These are phyloP conservation scores for Aspergillus kassunensis DNA, from an alignment of 495 filamentous ascomycete genomes.

Conservation along the genomic window DNA sequence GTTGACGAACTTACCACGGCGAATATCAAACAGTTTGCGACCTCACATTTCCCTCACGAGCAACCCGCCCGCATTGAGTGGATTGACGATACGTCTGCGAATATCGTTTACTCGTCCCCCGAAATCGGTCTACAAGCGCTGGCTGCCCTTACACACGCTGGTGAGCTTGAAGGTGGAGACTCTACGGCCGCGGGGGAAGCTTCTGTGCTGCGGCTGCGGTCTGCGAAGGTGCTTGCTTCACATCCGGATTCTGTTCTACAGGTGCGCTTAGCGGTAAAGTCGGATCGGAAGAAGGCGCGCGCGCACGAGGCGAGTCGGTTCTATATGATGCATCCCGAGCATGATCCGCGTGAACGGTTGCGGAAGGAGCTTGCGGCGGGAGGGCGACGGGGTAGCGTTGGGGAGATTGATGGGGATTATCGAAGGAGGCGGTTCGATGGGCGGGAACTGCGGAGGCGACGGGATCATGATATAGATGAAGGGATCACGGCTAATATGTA, in stretches of 20 bases:
- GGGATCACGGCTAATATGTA: constrained; percentile 72
- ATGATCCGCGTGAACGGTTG: constrained; percentile 74
- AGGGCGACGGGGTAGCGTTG: constrained; percentile 47
- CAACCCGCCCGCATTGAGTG: constrained; percentile 69
- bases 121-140: constrained; percentile 72
- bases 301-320: constrained; percentile 80
- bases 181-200: constrained; percentile 21
- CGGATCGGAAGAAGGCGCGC: constrained; percentile 72
- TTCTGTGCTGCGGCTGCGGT: constrained; percentile 48
- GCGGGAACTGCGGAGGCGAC: constrained; percentile 49
- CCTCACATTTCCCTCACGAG: constrained; percentile 55
- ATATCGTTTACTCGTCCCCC: constrained; percentile 68
- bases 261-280: constrained; percentile 67
- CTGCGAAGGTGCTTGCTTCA: constrained; percentile 58
- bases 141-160: constrained; percentile 51
- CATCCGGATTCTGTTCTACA: constrained; percentile 67
- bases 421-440: constrained; percentile 54
- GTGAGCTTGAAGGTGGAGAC: constrained; percentile 29
- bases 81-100: constrained; percentile 92
- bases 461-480: constrained; percentile 48
- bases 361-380: constrained; percentile 41
- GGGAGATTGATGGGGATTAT: constrained; percentile 58
- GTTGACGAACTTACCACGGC: constrained; percentile 76
- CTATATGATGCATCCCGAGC: constrained; percentile 85
- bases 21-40: constrained; percentile 67